Percentiles rank a stretch among this genome's conserved stretches.
Evolutionary conservation across 345 rosid genomes (phyloP).

Genomic region (Microthlaspi erraticum): DNA sequence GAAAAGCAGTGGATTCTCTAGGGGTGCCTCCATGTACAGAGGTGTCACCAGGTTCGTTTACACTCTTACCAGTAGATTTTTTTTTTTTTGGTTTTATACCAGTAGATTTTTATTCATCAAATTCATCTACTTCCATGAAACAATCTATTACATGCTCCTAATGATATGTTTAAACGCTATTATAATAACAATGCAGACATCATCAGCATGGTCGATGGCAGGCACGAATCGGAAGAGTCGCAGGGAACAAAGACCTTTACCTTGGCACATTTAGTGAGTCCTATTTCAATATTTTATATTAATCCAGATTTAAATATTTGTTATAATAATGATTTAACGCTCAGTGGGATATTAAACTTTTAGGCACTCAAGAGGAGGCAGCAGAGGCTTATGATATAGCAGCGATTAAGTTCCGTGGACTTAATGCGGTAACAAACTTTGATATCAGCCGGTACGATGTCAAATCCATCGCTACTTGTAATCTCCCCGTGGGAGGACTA

Average conservation of each 20-base stretch:
- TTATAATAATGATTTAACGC: neutral
- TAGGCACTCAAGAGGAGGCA: slow-evolving; percentile 97
- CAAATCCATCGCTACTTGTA: slow-evolving; percentile 80
- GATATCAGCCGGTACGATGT: slow-evolving; percentile 94
- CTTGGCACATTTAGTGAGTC: slow-evolving; percentile 95
- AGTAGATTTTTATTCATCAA: neutral
- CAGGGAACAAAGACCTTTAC: slow-evolving; percentile 97
- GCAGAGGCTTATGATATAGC: slow-evolving; percentile 99
- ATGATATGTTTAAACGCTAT: neutral
- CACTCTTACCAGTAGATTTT: neutral
- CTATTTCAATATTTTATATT: neutral
- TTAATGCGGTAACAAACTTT: slow-evolving; percentile 90
- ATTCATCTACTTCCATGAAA: too few relatives aligned
- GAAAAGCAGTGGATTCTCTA: slow-evolving; percentile 96
- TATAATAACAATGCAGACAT: slow-evolving; percentile 54
- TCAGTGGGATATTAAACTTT: neutral
- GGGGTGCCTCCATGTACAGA: slow-evolving; percentile 97
- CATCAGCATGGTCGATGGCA: slow-evolving; percentile 99
- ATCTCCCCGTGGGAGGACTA: slow-evolving; percentile 86
- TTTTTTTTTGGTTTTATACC: too few relatives aligned
- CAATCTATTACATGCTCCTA: neutral
- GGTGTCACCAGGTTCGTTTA: slow-evolving; percentile 83
- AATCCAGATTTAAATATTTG: neutral
- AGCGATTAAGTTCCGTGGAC: slow-evolving; percentile 90
- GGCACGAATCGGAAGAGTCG: slow-evolving; percentile 96